Evolutionary conservation across 2,329 filamentous ascomycete species (phyloP).

Genomic region (Phaeosphaeriaceae sp.): DNA sequence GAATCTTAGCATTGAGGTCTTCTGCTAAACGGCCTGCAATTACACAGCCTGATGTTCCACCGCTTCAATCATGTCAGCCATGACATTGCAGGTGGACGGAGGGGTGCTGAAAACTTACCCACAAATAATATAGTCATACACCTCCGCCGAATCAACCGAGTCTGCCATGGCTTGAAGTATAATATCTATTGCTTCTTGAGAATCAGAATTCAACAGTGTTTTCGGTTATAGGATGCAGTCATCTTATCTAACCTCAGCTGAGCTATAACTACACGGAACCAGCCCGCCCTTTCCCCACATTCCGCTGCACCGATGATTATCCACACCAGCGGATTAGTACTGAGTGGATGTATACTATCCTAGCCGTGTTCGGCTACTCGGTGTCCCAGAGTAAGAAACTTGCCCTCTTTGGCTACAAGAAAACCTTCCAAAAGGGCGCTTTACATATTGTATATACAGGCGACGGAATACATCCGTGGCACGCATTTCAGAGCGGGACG

Average conservation of each 20-base stretch:
- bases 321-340: no score
- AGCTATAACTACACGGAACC: constrained; percentile 6
- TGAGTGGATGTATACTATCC: no score
- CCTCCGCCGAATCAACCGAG: constrained; percentile 22
- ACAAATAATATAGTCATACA: constrained; percentile 37
- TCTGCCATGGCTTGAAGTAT: constrained; percentile 14
- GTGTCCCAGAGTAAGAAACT: no score
- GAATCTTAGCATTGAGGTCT: constrained; percentile 49
- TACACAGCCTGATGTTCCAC: constrained; percentile 58
- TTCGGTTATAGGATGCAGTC: not conserved
- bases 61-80: constrained; percentile 31
- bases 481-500: no score
- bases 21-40: constrained; percentile 57
- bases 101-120: constrained; percentile 19
- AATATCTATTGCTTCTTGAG: no score
- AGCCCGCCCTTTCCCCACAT: constrained; percentile 12
- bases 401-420: no score
- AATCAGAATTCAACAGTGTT: no score
- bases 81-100: not conserved
- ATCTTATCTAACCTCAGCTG: constrained; percentile 5
- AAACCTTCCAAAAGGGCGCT: no score
- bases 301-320: not conserved
- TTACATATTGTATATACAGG: no score
- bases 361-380: no score
- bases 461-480: no score